These are phyloP conservation scores for Crotalaria pallida DNA, from an alignment of 306 rosid species.

Conservation along the genomic window DNA sequence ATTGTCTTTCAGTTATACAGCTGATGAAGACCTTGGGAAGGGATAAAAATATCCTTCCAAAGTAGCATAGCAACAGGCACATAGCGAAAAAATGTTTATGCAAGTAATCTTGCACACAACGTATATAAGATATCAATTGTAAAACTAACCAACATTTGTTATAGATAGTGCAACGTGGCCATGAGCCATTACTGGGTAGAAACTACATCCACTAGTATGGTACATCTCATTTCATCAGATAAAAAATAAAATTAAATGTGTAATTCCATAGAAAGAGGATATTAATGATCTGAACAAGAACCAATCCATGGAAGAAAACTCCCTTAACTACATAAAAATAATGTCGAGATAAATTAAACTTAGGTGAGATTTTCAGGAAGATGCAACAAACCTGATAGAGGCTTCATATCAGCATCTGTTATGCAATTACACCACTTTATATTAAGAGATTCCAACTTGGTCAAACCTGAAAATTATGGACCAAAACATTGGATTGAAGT, in stretches of 20 bases:
- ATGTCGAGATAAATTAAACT: not conserved
- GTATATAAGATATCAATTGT: not conserved
- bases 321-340: not conserved
- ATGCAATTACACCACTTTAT: slow-evolving; percentile 93
- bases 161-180: not conserved
- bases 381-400: slow-evolving; percentile 60
- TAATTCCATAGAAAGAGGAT: not conserved
- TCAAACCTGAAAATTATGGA: slow-evolving; percentile 54
- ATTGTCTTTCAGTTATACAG: not conserved
- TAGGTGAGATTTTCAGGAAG: slow-evolving; percentile 7
- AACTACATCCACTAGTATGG: not conserved
- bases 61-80: not conserved
- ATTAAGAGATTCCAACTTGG: slow-evolving; percentile 84
- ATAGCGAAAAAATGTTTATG: not conserved
- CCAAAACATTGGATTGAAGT: not conserved
- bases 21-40: not conserved
- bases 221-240: not conserved
- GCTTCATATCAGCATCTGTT: slow-evolving; percentile 74
- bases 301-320: slow-evolving; percentile 14
- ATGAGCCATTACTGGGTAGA: not conserved
- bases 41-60: not conserved
- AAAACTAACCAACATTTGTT: not conserved
- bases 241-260: not conserved
- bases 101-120: too few relatives aligned
- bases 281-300: not conserved